These are phyloP conservation scores for Alternaria sp. DNA, from an alignment of 2,329 filamentous ascomycete species.

Conservation along the genomic window DNA sequence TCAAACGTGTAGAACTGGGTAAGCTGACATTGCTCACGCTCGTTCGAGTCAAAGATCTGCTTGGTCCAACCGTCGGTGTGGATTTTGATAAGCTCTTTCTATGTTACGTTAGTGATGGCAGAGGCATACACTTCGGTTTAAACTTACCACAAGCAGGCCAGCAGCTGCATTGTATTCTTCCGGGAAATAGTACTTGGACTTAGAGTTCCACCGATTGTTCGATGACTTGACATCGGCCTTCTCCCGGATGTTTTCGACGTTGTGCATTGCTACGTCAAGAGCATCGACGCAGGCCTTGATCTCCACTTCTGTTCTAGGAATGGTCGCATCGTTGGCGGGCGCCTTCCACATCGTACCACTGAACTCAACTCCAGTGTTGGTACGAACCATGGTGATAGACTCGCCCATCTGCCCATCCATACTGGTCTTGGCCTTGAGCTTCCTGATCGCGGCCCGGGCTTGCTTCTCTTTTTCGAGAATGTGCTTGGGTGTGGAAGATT, in stretches of 20 bases:
- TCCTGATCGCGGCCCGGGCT: not conserved
- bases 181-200: conserved; percentile 1
- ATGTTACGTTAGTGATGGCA: not conserved
- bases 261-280: conserved; percentile 5
- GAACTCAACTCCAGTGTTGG: not conserved
- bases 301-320: not conserved
- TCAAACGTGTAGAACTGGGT: conserved; percentile 16
- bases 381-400: not conserved
- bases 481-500: not conserved
- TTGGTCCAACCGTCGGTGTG: conserved; percentile 1
- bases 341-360: not conserved
- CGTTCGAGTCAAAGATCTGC: not conserved
- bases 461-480: not conserved
- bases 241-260: conserved; percentile 9
- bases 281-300: not conserved
- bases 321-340: not conserved
- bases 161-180: not conserved
- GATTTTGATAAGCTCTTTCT: conserved; percentile 6
- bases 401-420: not conserved
- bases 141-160: conserved; percentile 7
- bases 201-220: conserved; percentile 9
- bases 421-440: not conserved
- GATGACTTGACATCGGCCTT: not conserved
- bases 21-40: conserved; percentile 6
- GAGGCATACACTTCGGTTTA: not conserved